Conservation (phyloP, 2,329 filamentous ascomycete species). For the Fusarium pseudocircinatum region DNA sequence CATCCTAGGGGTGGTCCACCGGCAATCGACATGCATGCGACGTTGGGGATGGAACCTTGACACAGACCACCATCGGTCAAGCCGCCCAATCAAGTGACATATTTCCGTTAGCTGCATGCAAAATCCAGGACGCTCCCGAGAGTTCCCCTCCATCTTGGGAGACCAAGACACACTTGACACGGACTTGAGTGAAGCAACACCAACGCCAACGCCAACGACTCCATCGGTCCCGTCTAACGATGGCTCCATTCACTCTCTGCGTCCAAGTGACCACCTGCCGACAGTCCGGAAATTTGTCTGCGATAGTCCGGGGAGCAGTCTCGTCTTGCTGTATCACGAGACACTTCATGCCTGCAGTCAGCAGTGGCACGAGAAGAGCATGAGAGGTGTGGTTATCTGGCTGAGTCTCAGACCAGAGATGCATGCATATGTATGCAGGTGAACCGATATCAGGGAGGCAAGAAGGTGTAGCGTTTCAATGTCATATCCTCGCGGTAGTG, state of each 20-base stretch:
- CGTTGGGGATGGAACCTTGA: not conserved
- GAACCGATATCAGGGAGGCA: not conserved
- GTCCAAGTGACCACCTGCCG: slow-evolving; percentile 32
- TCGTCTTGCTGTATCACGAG: slow-evolving; percentile 21
- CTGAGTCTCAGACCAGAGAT: slow-evolving; percentile 22
- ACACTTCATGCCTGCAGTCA: slow-evolving; percentile 9
- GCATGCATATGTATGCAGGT: not conserved
- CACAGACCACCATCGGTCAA: slow-evolving; percentile 24
- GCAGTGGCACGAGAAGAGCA: not conserved
- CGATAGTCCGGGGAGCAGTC: slow-evolving; percentile 21
- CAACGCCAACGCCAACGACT: not conserved
- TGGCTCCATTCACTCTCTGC: slow-evolving; percentile 20
- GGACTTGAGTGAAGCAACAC: not conserved
- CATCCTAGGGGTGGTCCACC: slow-evolving; percentile 19
- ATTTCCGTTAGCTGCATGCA: slow-evolving; percentile 34
- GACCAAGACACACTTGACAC: not conserved
- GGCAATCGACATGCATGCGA: slow-evolving; percentile 33
- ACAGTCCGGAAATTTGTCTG: slow-evolving; percentile 25
- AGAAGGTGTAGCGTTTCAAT: not conserved
- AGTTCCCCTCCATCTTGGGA: not conserved
- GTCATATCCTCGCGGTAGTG: not conserved
- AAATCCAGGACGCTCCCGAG: slow-evolving; percentile 34
- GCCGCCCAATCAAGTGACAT: slow-evolving; percentile 35
- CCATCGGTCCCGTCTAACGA: slow-evolving; percentile 21
- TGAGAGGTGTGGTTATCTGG: not conserved